Base-by-base conservation (phyloP, 2,329 filamentous ascomycete genomes). In the Aspergillus ibericus region DNA sequence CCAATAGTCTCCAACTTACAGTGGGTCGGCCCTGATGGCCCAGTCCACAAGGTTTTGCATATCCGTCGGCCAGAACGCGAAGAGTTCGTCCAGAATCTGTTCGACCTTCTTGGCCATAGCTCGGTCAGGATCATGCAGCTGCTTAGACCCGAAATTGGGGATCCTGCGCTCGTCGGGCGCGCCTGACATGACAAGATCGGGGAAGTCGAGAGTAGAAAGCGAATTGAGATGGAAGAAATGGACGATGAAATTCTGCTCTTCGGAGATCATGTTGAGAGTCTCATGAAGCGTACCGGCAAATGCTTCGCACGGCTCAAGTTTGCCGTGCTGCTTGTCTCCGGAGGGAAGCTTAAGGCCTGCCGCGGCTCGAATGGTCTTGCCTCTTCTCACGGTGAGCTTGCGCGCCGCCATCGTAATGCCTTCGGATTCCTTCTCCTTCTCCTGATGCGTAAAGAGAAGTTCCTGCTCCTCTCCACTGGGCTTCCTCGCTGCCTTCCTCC, bases 191-290 rank as follows among this genome's bases (percentile, higher is more conserved):
- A 97, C 88, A 2, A 88, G 84, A 64, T 98, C 95, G 1, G 89
- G 83, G 70, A 97, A 98, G 70, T 97, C 93, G 15, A 85, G 77
- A 35, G 87, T 88, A 68, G 92, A 88, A 27, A 93, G 81, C 1
- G 92, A 96, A n/a, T 89, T 91, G 25, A 95, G 86, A 68, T 98
- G 93, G 83, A 98, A 98, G 74, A 97, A 95, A 66, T 96, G 92
- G n/a, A 96, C 88, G 50, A 97, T 82, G 71, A 98, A 99, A 72
- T 97, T 98, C 73, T 99, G 93, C 76, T 99, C 95, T 73, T 93
- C 93, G 66, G 92, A 88, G 59, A 97, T 87, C 56, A 96, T 82
- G 5, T 89, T 91, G 46, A 93, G 79, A 63, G 95, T 85, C 68
- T 97, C 92, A 58, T 95, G 89, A 61, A 97, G 78, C 12, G 91